Evolutionary conservation across 345 rosid genomes (phyloP).

Genomic region (Populus alba): DNA sequence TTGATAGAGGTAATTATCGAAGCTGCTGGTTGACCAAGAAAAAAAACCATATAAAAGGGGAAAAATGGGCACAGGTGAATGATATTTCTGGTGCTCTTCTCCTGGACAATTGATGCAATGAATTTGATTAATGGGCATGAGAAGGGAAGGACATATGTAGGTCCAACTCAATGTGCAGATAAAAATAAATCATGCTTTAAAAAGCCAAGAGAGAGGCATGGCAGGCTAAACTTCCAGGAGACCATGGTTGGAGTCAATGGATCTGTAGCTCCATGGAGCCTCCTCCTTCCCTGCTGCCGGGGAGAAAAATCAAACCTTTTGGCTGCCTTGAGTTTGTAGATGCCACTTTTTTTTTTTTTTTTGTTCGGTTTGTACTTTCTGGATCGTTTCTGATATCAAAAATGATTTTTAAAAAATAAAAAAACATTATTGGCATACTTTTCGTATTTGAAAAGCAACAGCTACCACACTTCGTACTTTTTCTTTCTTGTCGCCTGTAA

Average conservation of each 20-base stretch:
- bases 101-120: slow-evolving; percentile 28
- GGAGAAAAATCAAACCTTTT: too few relatives aligned
- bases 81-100: slow-evolving; percentile 8
- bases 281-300: too few relatives aligned
- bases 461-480: too few relatives aligned
- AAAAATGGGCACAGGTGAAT: background rate
- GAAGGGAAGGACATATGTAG: background rate
- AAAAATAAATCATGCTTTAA: background rate
- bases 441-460: too few relatives aligned
- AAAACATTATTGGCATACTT: too few relatives aligned
- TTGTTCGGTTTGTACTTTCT: too few relatives aligned
- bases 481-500: too few relatives aligned
- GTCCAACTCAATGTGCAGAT: background rate
- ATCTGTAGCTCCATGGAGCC: background rate
- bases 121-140: slow-evolving; percentile 11
- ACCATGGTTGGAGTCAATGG: slow-evolving; percentile 13
- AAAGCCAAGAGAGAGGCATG: background rate
- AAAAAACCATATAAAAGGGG: background rate
- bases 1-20: background rate
- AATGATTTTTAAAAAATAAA: too few relatives aligned
- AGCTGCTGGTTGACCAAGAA: background rate
- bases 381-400: too few relatives aligned
- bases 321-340: too few relatives aligned
- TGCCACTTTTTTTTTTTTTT: too few relatives aligned
- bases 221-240: too few relatives aligned